phyloP scores from a whole-genome alignment of 2,329 filamentous ascomycete genomes.

The Coleophoma crateriformis region DNA sequence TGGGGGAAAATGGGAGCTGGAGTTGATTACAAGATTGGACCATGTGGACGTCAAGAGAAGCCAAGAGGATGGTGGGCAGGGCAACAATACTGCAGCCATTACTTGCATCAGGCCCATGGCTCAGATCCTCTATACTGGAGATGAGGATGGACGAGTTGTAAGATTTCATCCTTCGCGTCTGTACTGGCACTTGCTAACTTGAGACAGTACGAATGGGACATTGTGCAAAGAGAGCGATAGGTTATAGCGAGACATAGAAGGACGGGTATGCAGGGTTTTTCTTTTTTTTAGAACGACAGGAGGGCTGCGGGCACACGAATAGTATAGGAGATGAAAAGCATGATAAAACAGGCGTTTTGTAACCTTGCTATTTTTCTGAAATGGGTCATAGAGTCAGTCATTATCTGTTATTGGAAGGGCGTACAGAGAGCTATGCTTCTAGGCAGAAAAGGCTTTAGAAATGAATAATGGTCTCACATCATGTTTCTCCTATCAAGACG shows the following conservation, averaged over 20 bases:
- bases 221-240: conserved; percentile 53
- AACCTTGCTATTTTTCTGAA: too few species aligned
- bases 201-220: conserved; percentile 27
- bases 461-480: too few species aligned
- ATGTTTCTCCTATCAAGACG: too few species aligned
- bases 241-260: conserved; percentile 11
- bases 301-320: too few species aligned
- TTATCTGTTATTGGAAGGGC: too few species aligned
- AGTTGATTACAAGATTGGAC: conserved; percentile 75
- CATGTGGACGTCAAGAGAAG: conserved; percentile 67
- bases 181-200: conserved; percentile 2
- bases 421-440: too few species aligned
- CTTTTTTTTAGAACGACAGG: too few species aligned
- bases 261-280: too few species aligned
- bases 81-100: conserved; percentile 59
- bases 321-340: too few species aligned
- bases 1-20: conserved; percentile 59
- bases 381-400: too few species aligned
- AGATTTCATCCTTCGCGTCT: conserved; percentile 31
- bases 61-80: conserved; percentile 36
- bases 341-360: too few species aligned
- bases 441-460: too few species aligned
- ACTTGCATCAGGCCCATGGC: conserved; percentile 83
- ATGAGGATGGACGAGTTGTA: conserved; percentile 88
- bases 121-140: conserved; percentile 83